Conservation (phyloP, 345 rosid species). For the Durio zibethinus region DNA sequence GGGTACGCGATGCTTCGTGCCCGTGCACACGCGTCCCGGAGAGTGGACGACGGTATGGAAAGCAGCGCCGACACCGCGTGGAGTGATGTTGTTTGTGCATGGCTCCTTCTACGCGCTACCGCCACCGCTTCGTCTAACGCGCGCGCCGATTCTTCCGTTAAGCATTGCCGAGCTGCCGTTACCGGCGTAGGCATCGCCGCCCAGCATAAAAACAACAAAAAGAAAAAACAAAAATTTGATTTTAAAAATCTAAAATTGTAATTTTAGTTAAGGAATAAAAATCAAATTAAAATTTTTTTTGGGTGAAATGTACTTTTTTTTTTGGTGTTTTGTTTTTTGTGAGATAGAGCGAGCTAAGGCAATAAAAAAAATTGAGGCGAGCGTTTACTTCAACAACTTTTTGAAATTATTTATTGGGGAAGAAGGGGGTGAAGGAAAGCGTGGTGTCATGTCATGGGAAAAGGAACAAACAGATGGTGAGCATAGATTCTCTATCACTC, state of each 20-base stretch:
- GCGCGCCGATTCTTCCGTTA: constrained; percentile 66
- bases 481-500: constrained; percentile 43
- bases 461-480: constrained; percentile 36
- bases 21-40: constrained; percentile 63
- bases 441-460: constrained; percentile 23
- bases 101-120: constrained; percentile 65
- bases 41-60: constrained; percentile 46
- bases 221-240: not conserved
- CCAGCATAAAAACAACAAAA: constrained; percentile 1
- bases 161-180: constrained; percentile 50
- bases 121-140: constrained; percentile 60
- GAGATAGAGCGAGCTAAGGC: not conserved
- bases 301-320: not conserved
- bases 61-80: constrained; percentile 63
- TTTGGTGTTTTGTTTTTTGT: not conserved
- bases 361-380: not conserved
- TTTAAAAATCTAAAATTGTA: not conserved
- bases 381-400: constrained; percentile 35
- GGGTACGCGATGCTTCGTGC: constrained; percentile 28
- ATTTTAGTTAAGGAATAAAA: not conserved
- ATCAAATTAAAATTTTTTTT: not conserved
- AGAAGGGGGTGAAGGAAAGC: not conserved
- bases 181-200: constrained; percentile 74
- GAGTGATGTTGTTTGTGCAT: constrained; percentile 67
- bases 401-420: constrained; percentile 19